Conservation (phyloP, 345 rosid genomes). For the Raphanus sativus region DNA sequence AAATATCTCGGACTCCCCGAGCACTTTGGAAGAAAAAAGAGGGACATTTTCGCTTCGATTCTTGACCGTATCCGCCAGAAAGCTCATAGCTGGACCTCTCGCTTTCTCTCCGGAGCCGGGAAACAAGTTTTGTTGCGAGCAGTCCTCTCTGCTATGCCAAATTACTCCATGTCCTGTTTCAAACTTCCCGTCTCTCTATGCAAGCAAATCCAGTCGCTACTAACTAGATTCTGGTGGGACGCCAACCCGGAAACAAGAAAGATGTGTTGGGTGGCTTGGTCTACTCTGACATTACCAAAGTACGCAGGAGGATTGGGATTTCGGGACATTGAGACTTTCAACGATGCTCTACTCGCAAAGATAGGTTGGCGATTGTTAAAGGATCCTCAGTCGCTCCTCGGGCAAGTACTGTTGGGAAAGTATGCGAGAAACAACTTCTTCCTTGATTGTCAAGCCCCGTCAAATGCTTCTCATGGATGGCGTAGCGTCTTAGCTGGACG, state of each 20-base stretch:
- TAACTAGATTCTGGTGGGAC: background rate
- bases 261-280: background rate
- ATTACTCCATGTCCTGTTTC: background rate
- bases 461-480: background rate
- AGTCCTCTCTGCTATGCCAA: too few relatives aligned
- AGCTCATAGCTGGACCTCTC: too few relatives aligned
- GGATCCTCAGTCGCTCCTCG: background rate
- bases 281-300: background rate
- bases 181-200: background rate
- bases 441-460: background rate
- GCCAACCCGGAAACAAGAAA: background rate
- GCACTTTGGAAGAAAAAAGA: too few relatives aligned
- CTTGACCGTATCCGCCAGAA: too few relatives aligned
- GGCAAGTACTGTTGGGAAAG: background rate
- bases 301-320: background rate
- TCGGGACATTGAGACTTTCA: background rate
- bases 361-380: background rate
- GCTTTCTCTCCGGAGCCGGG: too few relatives aligned
- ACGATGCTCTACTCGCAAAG: background rate
- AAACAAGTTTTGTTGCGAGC: too few relatives aligned
- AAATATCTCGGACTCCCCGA: too few relatives aligned
- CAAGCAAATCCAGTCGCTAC: background rate
- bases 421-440: too few relatives aligned
- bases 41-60: too few relatives aligned
- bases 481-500: background rate